phyloP scores from a whole-genome alignment of 352 stramenopile species.

The Globisporangium paroecandrum region DNA sequence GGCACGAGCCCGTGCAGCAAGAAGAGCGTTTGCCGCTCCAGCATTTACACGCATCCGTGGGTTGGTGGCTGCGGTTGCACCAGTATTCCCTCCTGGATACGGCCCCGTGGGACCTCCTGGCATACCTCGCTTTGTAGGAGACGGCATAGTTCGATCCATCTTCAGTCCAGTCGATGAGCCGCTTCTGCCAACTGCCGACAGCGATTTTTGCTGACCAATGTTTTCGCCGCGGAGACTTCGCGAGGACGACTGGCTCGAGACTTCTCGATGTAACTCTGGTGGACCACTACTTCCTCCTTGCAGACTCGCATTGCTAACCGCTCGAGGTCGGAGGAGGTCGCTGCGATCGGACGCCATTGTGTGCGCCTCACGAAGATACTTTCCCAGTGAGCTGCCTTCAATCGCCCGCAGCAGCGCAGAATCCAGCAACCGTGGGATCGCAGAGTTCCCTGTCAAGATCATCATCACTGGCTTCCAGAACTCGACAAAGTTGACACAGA shows the following conservation, averaged over 20 bases:
- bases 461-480: conserved; percentile 41
- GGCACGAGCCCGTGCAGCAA: conserved; percentile 66
- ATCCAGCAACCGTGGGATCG: conserved; percentile 49
- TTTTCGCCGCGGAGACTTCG: conserved; percentile 27
- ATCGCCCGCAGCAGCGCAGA: conserved; percentile 33
- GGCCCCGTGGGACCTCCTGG: conserved; percentile 20
- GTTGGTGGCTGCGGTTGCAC: conserved; percentile 12
- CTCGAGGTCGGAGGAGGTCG: conserved; percentile 23
- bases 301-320: conserved; percentile 27
- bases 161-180: conserved; percentile 20
- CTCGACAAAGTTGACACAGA: conserved; percentile 54
- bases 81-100: conserved; percentile 24
- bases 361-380: conserved; percentile 58
- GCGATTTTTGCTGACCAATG: not conserved
- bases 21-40: conserved; percentile 63
- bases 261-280: conserved; percentile 43
- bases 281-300: conserved; percentile 29
- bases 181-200: conserved; percentile 11
- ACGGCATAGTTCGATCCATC: conserved; percentile 37
- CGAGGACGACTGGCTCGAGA: conserved; percentile 45
- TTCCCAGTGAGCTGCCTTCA: conserved; percentile 46
- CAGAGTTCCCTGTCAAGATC: conserved; percentile 41
- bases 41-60: conserved; percentile 41
- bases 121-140: conserved; percentile 45
- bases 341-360: conserved; percentile 21